Base-by-base conservation (phyloP, 129 eudicot species). In the Tanacetum coccineum region DNA sequence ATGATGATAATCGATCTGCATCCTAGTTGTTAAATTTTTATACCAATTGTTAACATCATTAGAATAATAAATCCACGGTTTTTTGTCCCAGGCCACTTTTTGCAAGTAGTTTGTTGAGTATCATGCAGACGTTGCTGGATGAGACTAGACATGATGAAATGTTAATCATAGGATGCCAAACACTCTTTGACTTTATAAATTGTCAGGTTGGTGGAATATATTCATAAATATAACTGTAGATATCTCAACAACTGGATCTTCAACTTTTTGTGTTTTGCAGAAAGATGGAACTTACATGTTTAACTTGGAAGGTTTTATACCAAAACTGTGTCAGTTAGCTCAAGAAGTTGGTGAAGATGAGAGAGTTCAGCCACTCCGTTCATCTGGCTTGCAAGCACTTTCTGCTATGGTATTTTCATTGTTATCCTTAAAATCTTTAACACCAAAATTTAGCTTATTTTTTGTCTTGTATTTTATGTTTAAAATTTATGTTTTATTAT, bases 311-410 rank as follows among this genome's bases (percentile, higher is more conserved):
- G 88, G 82, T 57, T 87, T 94, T 48, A 76, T 89, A 60, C 90
- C 97, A 59, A 85, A 78, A 72, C 82, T 94, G 28, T 89, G 97
- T 82, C 93, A 80, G 44, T 78, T 89, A 72, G 97, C 95, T 67
- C 97, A 94, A 87, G 99, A 94, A 87, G 90, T 73, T 26, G 99
- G 97, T 64, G 95, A 89, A 36, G 90, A 94, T 50, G 99, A 85
- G 62, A 81, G 87, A 71, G 85, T 78, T 22, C 72, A 66, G 26
- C 76, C 79, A 42, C 81, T 94, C 26, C 84, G 97, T 44, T 82
- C 94, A 67, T 87, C 91, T 73, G 87, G 88, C 13, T 74, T 94
- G 71, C 97, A 87, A 81, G 89, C 97, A 22, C 95, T 94, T 42
- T 89, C 97, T 67, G 79, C 99, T 59, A 84, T 89, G 99, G 99